Evolutionary conservation across 2,329 filamentous ascomycete genomes (phyloP).

Genomic region (Neofusicoccum ribis): DNA sequence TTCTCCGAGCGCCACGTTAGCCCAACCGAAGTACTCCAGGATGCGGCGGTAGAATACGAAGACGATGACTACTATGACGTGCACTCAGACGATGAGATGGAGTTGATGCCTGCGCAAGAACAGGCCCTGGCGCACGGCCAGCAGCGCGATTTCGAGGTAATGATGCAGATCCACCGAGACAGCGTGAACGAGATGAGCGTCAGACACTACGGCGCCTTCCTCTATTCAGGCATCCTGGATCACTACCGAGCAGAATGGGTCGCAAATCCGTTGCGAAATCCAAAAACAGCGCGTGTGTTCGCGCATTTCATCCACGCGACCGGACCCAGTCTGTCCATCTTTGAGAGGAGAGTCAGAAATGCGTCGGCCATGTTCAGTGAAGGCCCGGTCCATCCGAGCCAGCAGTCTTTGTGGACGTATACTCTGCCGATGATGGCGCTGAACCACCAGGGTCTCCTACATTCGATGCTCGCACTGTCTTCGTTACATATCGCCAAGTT

Average conservation of each 20-base stretch:
- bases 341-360: constrained; percentile 78
- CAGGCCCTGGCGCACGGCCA: constrained; percentile 7
- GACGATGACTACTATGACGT: constrained; percentile 54
- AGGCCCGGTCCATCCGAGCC: constrained; percentile 60
- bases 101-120: constrained; percentile 18
- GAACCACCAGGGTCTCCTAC: constrained; percentile 80
- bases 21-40: constrained; percentile 33
- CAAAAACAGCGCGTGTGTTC: constrained; percentile 79
- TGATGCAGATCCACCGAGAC: constrained; percentile 38
- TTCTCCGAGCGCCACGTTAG: constrained; percentile 21
- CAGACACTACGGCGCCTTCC: constrained; percentile 48
- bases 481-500: constrained; percentile 86
- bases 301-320: constrained; percentile 90
- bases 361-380: constrained; percentile 66
- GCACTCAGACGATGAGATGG: constrained; percentile 48
- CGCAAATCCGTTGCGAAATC: constrained; percentile 71
- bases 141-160: constrained; percentile 36
- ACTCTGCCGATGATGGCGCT: constrained; percentile 83
- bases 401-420: constrained; percentile 66
- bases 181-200: constrained; percentile 37
- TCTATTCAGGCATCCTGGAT: constrained; percentile 49
- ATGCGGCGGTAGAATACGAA: constrained; percentile 45
- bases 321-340: constrained; percentile 81
- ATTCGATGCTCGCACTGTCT: constrained; percentile 84
- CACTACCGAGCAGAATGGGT: constrained; percentile 48